Percentiles rank a stretch among this genome's conserved stretches.
These are phyloP conservation scores for Cystofilobasidium capitatum DNA, from an alignment of 768 basidiomycete genomes.

Conservation along the genomic window DNA sequence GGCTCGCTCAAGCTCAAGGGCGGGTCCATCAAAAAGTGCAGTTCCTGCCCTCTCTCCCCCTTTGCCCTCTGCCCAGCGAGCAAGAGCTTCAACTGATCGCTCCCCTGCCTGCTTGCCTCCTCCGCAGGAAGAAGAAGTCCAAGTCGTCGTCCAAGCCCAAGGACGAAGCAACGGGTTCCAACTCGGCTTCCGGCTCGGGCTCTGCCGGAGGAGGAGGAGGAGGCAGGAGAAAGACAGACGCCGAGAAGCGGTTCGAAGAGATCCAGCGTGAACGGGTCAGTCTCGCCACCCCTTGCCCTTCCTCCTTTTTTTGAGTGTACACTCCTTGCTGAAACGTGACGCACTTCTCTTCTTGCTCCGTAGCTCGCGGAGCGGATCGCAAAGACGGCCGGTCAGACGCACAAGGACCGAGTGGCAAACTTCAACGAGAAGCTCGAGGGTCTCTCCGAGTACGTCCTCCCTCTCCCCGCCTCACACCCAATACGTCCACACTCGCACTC, in stretches of 20 bases:
- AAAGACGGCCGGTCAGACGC: slow-evolving; percentile 69
- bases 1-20: slow-evolving; percentile 85
- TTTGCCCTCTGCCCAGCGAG: too few relatives aligned
- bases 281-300: slow-evolving; percentile 21
- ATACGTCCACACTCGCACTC: neutral
- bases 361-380: slow-evolving; percentile 66
- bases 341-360: neutral
- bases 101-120: neutral
- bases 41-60: neutral
- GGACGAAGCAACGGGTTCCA: slow-evolving; percentile 43
- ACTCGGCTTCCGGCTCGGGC: slow-evolving; percentile 46
- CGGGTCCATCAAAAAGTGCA: slow-evolving; percentile 44
- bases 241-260: slow-evolving; percentile 79
- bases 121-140: slow-evolving; percentile 69
- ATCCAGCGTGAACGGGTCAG: slow-evolving; percentile 69
- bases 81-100: too few relatives aligned
- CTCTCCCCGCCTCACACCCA: neutral
- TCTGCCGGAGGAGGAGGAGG: slow-evolving; percentile 51
- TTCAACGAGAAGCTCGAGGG: slow-evolving; percentile 78
- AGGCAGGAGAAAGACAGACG: slow-evolving; percentile 60
- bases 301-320: slow-evolving; percentile 18
- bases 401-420: slow-evolving; percentile 87
- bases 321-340: neutral
- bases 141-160: slow-evolving; percentile 52
- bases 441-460: slow-evolving; percentile 63